Base-by-base conservation (phyloP, 306 rosid species). In the Ceratonia siliqua region DNA sequence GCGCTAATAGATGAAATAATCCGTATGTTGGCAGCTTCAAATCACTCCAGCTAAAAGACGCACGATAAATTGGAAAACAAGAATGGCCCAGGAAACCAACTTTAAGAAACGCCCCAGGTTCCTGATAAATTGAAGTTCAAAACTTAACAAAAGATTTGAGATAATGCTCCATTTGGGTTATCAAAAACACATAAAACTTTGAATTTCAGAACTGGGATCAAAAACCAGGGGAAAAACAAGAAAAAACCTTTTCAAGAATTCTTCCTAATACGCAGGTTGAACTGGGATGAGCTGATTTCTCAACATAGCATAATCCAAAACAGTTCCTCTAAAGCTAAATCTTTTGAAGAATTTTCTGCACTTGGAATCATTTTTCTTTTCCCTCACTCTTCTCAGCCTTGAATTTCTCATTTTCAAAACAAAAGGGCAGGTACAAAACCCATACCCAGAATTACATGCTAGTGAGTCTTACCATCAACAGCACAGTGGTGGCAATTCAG, bases 381-480 rank as follows among this genome's bases (percentile, higher is more conserved):
- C 62, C 53, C 77, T 32, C 76, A 43, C 62, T 33, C 53, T 55
- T 43, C 74, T 46, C 61, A 70, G 4, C 76, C 45, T 66, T 35
- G 8, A 79, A 57, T 56, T 56, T 55, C 25, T 33, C 71, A 79
- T 18, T 70, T 66, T 39, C 62, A 45, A 32, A 12, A 67, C 9
- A 35, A 48, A 5, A 76, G 15, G 49, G 39, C 35, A 11, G 15
- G 43, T 0, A 24, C 12, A 22, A 72, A 62, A 28, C 11, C 8
- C 61, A 61, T 18, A 15, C 15, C 32, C 15, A 80, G 20, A 73
- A 75, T 35, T 58, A 50, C 8, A 50, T 28, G 41, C 21, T 43
- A 46, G 22, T 52, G 70, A 61, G 75, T 41, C 66, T 67, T 77
- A 84, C 87, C 82, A 72, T 72, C 70, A 84, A 77, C 62, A 68